These are phyloP conservation scores for Suhomyces wounanorum DNA, from an alignment of 1,139 yeast species.

Conservation along the genomic window DNA sequence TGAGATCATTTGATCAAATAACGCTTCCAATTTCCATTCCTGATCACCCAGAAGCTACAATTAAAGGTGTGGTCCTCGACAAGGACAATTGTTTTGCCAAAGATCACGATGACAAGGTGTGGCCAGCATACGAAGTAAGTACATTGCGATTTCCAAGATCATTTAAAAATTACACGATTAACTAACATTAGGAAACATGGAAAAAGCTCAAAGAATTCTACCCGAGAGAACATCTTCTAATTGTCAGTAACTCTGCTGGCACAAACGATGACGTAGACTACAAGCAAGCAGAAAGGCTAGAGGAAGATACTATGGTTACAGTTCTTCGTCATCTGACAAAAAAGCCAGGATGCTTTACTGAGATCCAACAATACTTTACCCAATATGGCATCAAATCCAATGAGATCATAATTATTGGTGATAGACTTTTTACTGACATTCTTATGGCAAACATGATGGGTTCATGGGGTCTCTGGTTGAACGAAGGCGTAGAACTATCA, in stretches of 20 bases:
- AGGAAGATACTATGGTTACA: slow-evolving; percentile 67
- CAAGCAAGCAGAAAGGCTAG: slow-evolving; percentile 65
- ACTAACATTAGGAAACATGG: slow-evolving; percentile 51
- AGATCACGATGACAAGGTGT: slow-evolving; percentile 77
- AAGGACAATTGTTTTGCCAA: slow-evolving; percentile 94
- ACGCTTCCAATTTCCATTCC: slow-evolving; percentile 18
- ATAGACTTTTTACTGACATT: slow-evolving; percentile 85
- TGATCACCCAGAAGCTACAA: slow-evolving; percentile 23
- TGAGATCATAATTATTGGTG: slow-evolving; percentile 87
- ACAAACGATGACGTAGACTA: slow-evolving; percentile 69
- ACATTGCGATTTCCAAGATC: background rate
- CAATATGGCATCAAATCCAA: slow-evolving; percentile 51
- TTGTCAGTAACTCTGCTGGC: slow-evolving; percentile 94
- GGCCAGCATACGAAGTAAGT: slow-evolving; percentile 63
- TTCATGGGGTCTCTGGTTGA: slow-evolving; percentile 79
- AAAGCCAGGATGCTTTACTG: slow-evolving; percentile 86
- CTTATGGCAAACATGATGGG: slow-evolving; percentile 96
- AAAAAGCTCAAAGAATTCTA: slow-evolving; percentile 50
- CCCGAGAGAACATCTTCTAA: slow-evolving; percentile 67
- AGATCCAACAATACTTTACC: slow-evolving; percentile 62
- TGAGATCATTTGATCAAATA: slow-evolving; percentile 66
- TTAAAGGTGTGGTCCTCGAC: slow-evolving; percentile 84
- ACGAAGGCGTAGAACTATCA: slow-evolving; percentile 69
- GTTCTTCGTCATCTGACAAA: slow-evolving; percentile 79
- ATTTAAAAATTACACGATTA: background rate